Percentiles rank a stretch among this genome's conserved stretches.
phyloP scores from a whole-genome alignment of 768 basidiomycete species.

The Serpula lacrymans region DNA sequence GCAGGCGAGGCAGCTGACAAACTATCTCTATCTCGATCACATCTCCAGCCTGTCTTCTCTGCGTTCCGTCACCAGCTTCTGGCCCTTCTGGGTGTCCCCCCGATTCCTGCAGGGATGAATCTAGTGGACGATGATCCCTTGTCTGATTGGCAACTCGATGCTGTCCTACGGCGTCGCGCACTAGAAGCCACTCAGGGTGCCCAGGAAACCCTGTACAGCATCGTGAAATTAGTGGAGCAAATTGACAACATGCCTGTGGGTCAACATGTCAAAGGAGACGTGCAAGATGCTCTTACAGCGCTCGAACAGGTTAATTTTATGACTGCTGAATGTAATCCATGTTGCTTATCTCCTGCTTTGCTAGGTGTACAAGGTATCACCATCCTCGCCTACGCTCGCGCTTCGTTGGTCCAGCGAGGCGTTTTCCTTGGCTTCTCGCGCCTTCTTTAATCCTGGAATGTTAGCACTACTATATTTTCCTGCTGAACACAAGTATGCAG shows the following conservation, averaged over 20 bases:
- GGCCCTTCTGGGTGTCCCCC: slow-evolving; percentile 77
- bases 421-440: slow-evolving; percentile 65
- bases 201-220: slow-evolving; percentile 76
- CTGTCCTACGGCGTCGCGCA: slow-evolving; percentile 67
- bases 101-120: slow-evolving; percentile 47
- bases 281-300: slow-evolving; percentile 64
- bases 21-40: slow-evolving; percentile 31
- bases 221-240: slow-evolving; percentile 77
- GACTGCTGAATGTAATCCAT: too few species aligned
- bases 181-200: slow-evolving; percentile 65
- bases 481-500: slow-evolving; percentile 95
- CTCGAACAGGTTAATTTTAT: slow-evolving; percentile 61
- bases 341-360: not conserved
- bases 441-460: slow-evolving; percentile 98
- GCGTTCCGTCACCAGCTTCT: slow-evolving; percentile 72
- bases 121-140: slow-evolving; percentile 28
- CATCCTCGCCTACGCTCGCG: slow-evolving; percentile 27
- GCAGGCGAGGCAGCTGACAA: slow-evolving; percentile 21
- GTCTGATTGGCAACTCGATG: slow-evolving; percentile 79
- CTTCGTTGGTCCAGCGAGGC: slow-evolving; percentile 63
- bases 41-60: slow-evolving; percentile 52
- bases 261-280: slow-evolving; percentile 67
- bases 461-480: slow-evolving; percentile 95
- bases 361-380: slow-evolving; percentile 1
- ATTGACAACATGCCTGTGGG: slow-evolving; percentile 93